Conservation (phyloP, 2,329 filamentous ascomycete genomes). For the Phyllosticta citribraziliensis region DNA sequence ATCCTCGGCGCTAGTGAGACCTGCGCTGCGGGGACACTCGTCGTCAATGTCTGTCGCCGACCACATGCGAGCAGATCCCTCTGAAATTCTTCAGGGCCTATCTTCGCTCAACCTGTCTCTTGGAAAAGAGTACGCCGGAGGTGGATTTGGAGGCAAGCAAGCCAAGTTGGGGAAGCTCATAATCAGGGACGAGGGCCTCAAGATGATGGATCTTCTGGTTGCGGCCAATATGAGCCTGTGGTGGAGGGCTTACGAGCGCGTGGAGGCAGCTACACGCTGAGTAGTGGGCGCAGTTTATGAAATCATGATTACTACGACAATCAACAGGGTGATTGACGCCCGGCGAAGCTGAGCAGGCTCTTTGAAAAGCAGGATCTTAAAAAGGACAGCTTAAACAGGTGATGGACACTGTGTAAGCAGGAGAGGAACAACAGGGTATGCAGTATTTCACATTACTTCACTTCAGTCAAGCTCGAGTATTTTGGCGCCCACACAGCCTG, state of each 20-base stretch:
- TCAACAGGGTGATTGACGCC: background rate
- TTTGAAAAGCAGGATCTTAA: too few species aligned
- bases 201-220: constrained; percentile 90
- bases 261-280: constrained; percentile 10
- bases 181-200: constrained; percentile 77
- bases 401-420: too few species aligned
- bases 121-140: constrained; percentile 74
- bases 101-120: constrained; percentile 59
- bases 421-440: too few species aligned
- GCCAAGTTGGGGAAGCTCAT: constrained; percentile 93
- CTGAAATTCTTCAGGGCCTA: constrained; percentile 11
- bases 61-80: background rate
- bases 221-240: constrained; percentile 86
- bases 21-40: constrained; percentile 20
- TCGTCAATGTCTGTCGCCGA: constrained; percentile 18
- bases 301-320: background rate
- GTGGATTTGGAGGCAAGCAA: constrained; percentile 73
- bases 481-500: background rate
- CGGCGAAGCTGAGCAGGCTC: background rate
- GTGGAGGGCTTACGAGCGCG: constrained; percentile 76
- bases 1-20: constrained; percentile 26
- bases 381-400: too few species aligned
- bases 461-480: background rate
- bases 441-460: background rate
- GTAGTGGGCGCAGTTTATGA: background rate